Evolutionary conservation across 179 eudicot genomes (phyloP), one percentile per base, ranked within the genome.

Genomic region (Camellia oleifera): DNA sequence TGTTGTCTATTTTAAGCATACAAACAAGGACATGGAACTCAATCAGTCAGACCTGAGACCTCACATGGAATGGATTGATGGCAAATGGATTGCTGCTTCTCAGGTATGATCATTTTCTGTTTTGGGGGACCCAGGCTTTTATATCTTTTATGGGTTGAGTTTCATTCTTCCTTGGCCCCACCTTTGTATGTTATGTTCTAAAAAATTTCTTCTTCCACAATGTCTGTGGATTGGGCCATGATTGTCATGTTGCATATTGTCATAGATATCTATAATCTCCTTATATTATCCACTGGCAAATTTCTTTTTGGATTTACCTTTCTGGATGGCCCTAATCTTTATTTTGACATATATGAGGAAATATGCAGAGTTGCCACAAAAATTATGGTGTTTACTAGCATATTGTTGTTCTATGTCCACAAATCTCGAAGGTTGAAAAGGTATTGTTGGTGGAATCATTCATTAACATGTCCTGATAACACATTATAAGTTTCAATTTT

Each of bases 31-130:
- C 65, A 86, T 82, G 83, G 90, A 87, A 77, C 74, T 94, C 45
- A 77, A 73, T 78, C 86, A 75, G 72, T 46, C 84, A 17, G 88
- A 89, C 45, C 69, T 92, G 63, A 92, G 98, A 82, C 88, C 88
- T 26, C 94, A 88, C 82, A 82, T 94, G 88, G 88, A 89, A 40
- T 91, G 90, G 93, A 80, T 75, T 81, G 86, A 84, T 84, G 91
- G 93, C 64, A 91, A 83, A 79, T 91, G 98, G 97, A 48, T 88
- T 79, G 78, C 72, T 77, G 77, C 86, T 79, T 86, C 89, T 53
- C 89, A 81, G 94, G 97, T 92, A 73, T 66, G 80, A 32, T 74
- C 45, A 67, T 66, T 26, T 62, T 40, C 20, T 75, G 50, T 15
- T 58, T 50, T 18, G 14, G 26, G 26, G 78, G n/a, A 20, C 17